Evolutionary conservation across 176 grass and related monocot species (phyloP).

Genomic region (Carex littledalei): DNA sequence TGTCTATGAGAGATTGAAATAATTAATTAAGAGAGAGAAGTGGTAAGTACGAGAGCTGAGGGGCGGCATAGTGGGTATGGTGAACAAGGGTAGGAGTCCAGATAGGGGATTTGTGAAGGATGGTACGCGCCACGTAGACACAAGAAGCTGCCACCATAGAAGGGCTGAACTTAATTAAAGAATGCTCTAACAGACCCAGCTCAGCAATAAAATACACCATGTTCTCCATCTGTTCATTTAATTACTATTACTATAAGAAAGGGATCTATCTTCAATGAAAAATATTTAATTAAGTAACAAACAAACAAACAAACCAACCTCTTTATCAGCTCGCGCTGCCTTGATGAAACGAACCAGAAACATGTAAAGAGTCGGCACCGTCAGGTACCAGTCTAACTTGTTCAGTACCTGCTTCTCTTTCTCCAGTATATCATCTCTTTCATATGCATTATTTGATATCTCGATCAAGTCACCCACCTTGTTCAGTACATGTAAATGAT

Average conservation of each 20-base stretch:
- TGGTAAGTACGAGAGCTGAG: slow-evolving; percentile 10
- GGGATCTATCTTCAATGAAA: no score
- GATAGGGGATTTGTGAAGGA: slow-evolving; percentile 25
- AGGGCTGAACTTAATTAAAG: slow-evolving; percentile 39
- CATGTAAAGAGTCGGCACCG: slow-evolving; percentile 60
- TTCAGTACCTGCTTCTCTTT: slow-evolving; percentile 58
- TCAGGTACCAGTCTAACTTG: slow-evolving; percentile 67
- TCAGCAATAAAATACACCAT: slow-evolving; percentile 74
- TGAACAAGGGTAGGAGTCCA: slow-evolving; percentile 39
- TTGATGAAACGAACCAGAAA: slow-evolving; percentile 58
- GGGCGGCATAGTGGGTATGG: slow-evolving; percentile 37
- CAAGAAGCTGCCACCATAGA: slow-evolving; percentile 41
- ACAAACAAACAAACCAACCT: slow-evolving; percentile 26
- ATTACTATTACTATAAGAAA: no score
- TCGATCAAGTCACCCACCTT: slow-evolving; percentile 52
- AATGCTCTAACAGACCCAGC: slow-evolving; percentile 50
- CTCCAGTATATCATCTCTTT: slow-evolving; percentile 35
- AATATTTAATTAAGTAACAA: no score
- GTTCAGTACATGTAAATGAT: not conserved
- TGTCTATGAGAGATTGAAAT: no score
- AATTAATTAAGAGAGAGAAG: no score
- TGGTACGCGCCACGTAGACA: slow-evolving; percentile 34
- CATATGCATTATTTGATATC: slow-evolving; percentile 40
- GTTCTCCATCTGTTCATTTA: slow-evolving; percentile 45
- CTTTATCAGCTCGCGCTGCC: slow-evolving; percentile 35